Conservation (phyloP, 2,329 filamentous ascomycete genomes). For the Aschersonia sp. region DNA sequence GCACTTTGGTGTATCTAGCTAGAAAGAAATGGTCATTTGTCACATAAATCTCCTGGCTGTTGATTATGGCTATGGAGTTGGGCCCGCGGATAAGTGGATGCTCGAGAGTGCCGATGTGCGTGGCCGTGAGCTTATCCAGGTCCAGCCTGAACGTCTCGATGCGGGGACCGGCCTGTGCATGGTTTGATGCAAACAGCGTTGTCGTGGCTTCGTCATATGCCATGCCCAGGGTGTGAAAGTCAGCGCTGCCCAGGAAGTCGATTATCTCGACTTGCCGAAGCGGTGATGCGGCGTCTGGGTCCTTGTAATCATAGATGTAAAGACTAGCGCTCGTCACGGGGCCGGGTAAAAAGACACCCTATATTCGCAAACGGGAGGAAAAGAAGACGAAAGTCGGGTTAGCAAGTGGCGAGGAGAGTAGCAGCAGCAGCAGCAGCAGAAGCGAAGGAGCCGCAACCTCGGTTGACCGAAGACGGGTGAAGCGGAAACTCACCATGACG, state of each 20-base stretch:
- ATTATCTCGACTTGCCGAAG: conserved; percentile 10
- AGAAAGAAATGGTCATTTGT: conserved; percentile 25
- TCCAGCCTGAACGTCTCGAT: conserved; percentile 26
- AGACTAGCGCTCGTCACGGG: conserved; percentile 13
- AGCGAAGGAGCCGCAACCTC: no score
- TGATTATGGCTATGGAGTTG: conserved; percentile 22
- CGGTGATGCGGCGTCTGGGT: conserved; percentile 5
- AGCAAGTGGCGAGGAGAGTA: no score
- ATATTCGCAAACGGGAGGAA: background rate
- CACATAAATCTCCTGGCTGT: conserved; percentile 21
- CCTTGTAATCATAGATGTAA: conserved; percentile 22
- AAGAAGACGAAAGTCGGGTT: no score
- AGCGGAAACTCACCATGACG: conserved; percentile 18
- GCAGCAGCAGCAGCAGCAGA: no score
- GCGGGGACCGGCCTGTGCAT: conserved; percentile 17
- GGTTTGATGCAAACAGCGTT: conserved; percentile 22
- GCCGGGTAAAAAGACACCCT: conserved; percentile 12
- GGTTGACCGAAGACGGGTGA: no score
- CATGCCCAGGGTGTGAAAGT: conserved; percentile 26
- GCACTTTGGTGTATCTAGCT: conserved; percentile 7
- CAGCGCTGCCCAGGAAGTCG: conserved; percentile 12
- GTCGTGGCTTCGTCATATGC: conserved; percentile 19
- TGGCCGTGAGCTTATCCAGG: conserved; percentile 15
- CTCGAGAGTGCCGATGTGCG: conserved; percentile 18
- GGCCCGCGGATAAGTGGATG: conserved; percentile 23